Evolutionary conservation across 805 yeast genomes (phyloP).

Genomic region (Candida yuanshanica): DNA sequence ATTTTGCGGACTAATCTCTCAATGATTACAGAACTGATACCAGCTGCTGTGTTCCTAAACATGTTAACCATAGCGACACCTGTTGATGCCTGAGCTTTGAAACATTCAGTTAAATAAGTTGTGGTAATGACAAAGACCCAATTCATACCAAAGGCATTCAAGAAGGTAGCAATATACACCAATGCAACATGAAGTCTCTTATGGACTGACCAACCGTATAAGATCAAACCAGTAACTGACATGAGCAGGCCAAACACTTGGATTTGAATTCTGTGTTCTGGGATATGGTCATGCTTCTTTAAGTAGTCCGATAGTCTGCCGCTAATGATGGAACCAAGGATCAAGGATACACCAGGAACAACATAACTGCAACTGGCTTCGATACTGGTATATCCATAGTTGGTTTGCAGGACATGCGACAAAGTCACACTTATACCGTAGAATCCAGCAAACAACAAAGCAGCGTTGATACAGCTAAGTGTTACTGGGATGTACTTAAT

Average conservation of each 20-base stretch:
- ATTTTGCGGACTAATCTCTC: slow-evolving; percentile 27
- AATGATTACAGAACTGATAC: slow-evolving; percentile 43
- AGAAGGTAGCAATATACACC: slow-evolving; percentile 38
- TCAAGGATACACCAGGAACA: slow-evolving; percentile 47
- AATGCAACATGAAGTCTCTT: slow-evolving; percentile 32
- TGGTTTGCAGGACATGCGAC: slow-evolving; percentile 32
- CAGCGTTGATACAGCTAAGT: slow-evolving; percentile 41
- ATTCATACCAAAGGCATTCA: slow-evolving; percentile 48
- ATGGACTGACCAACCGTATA: slow-evolving; percentile 49
- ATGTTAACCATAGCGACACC: slow-evolving; percentile 49
- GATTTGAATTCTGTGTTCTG: slow-evolving; percentile 41
- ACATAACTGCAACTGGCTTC: slow-evolving; percentile 41
- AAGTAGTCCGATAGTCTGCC: slow-evolving; percentile 42
- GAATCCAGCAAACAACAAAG: slow-evolving; percentile 47
- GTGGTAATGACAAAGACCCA: slow-evolving; percentile 50
- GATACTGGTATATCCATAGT: slow-evolving; percentile 32
- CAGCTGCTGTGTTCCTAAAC: slow-evolving; percentile 49
- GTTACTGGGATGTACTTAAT: slow-evolving; percentile 38
- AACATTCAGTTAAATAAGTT: slow-evolving; percentile 47
- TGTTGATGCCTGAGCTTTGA: slow-evolving; percentile 45
- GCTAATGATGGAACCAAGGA: slow-evolving; percentile 43
- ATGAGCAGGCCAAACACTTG: slow-evolving; percentile 39
- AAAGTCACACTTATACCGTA: slow-evolving; percentile 49
- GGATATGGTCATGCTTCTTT: slow-evolving; percentile 30
- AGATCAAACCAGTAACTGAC: slow-evolving; percentile 39